A percentile compares a stretch with the other conserved stretches of the same genome.
Conservation (phyloP, 2,329 filamentous ascomycete genomes). For the Aspergillus luchuensis region DNA sequence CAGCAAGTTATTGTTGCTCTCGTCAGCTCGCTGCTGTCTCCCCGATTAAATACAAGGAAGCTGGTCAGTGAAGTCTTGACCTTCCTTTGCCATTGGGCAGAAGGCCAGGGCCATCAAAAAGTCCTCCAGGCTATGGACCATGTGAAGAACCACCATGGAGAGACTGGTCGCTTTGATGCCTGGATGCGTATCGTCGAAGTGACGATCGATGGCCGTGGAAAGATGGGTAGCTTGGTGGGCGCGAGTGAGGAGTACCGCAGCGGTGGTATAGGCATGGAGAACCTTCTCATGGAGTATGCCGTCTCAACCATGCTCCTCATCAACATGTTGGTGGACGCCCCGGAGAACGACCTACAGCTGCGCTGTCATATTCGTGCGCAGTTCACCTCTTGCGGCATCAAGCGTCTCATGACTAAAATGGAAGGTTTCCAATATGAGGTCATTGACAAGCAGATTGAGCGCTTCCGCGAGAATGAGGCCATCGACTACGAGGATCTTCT, state of each 20-base stretch:
- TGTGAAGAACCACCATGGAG: conserved; percentile 82
- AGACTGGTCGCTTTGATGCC: conserved; percentile 93
- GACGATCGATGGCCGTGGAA: conserved; percentile 92
- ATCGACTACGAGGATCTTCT: conserved; percentile 98
- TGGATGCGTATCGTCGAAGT: conserved; percentile 99
- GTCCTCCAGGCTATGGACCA: conserved; percentile 91
- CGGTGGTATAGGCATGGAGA: conserved; percentile 97
- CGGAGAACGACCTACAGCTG: conserved; percentile 83
- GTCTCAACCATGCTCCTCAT: conserved; percentile 91
- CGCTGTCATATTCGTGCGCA: conserved; percentile 93
- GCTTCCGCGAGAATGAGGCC: conserved; percentile 88
- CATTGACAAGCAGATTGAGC: conserved; percentile 97
- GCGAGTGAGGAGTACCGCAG: conserved; percentile 95
- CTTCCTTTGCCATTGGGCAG: conserved; percentile 92
- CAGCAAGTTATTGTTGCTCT: conserved; percentile 88
- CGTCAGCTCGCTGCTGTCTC: conserved; percentile 81
- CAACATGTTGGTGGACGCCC: conserved; percentile 94
- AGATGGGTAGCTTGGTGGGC: conserved; percentile 97
- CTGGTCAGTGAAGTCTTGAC: conserved; percentile 95
- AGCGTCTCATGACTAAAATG: conserved; percentile 93
- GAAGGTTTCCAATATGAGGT: conserved; percentile 97
- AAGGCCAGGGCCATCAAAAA: conserved; percentile 85
- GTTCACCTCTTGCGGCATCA: conserved; percentile 93
- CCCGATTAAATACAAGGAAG: conserved; percentile 87
- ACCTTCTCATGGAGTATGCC: conserved; percentile 97